Base-by-base conservation (phyloP, 2,329 filamentous ascomycete species). In the Fonsecaea monophora region DNA sequence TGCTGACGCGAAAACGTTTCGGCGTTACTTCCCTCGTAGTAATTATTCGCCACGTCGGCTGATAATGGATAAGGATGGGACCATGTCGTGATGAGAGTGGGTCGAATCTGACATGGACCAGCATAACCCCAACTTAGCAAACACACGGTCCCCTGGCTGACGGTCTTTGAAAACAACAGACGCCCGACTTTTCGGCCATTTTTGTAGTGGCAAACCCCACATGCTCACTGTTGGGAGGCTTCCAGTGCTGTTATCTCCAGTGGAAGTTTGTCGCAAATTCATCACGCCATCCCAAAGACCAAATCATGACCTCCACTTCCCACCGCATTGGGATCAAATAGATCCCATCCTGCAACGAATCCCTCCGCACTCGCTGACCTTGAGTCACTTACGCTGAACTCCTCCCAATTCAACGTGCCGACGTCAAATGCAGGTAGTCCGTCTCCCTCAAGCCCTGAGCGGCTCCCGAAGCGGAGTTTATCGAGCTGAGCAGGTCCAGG, bases 361-460 rank as follows among this genome's bases (percentile, higher is more conserved):
- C 67, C 68, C 34, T 68, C 69, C 9, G 65, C 67, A 40, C 62
- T 59, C 10, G 62, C 62, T n/a, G 63, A 66, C 21, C 64, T 60
- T 13, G 66, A 67, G 53, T 74, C 72, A 50, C 72, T 72, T 9
- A 73, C 68, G 37, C 70, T 70, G 35, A 73, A 72, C 32, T 74
- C 72, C 18, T 73, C 71, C 70, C 71, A 73, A 50, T 73, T 74
- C 45, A 74, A 56, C 5, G 67, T 65, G 2, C 68, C 68, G 25
- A 72, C 60, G 58, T 82, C 76, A 50, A 76, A 68, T 1, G 72
- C 75, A 4, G 73, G 68, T 12, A 80, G 68, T 9, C 77, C 78
- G 61, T 81, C 79, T 34, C 78, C 76, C 8, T 79, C 80, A 71
- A 70, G 59, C n/a, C 60, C 65, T 18, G 58, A 63, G 9, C 68